These are phyloP conservation scores for Mortierella polycephala DNA, from an alignment of 371 early-diverging fungal species.

Conservation along the genomic window DNA sequence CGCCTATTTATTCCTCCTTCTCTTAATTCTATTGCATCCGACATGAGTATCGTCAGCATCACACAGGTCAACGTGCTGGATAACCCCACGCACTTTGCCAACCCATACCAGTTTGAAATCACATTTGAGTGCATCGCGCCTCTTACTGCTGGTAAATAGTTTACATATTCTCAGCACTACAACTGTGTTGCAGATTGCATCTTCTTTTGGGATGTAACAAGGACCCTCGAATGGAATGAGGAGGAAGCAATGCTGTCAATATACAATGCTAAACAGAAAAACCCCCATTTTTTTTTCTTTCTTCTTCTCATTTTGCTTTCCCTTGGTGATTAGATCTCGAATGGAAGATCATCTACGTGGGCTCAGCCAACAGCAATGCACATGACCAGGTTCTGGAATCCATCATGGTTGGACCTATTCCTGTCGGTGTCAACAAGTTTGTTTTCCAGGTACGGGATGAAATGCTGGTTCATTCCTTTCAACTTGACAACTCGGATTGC, in stretches of 20 bases:
- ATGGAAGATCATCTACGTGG: conserved; percentile 96
- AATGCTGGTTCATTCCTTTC: no score
- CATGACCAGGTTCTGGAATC: conserved; percentile 95
- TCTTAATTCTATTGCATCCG: neutral
- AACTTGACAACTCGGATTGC: neutral
- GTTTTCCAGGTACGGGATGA: conserved; percentile 76
- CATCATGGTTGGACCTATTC: conserved; percentile 96
- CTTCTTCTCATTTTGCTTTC: neutral
- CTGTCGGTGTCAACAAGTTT: conserved; percentile 96
- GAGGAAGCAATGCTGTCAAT: neutral
- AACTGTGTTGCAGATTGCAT: neutral
- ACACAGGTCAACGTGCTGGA: conserved; percentile 86
- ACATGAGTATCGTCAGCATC: conserved; percentile 89
- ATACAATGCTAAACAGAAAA: no score
- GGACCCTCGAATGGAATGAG: neutral
- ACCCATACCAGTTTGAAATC: conserved; percentile 92
- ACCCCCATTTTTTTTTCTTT: conserved; percentile 14
- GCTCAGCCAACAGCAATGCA: conserved; percentile 82
- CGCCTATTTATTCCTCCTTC: neutral
- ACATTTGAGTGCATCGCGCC: conserved; percentile 95
- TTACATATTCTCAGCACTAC: neutral
- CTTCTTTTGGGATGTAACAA: neutral
- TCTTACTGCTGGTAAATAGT: conserved; percentile 82
- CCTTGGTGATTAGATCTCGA: conserved; percentile 84
- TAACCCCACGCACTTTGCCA: conserved; percentile 83